These are phyloP conservation scores for Alternaria metachromatica DNA, from an alignment of 2,329 filamentous ascomycete species.

Conservation along the genomic window DNA sequence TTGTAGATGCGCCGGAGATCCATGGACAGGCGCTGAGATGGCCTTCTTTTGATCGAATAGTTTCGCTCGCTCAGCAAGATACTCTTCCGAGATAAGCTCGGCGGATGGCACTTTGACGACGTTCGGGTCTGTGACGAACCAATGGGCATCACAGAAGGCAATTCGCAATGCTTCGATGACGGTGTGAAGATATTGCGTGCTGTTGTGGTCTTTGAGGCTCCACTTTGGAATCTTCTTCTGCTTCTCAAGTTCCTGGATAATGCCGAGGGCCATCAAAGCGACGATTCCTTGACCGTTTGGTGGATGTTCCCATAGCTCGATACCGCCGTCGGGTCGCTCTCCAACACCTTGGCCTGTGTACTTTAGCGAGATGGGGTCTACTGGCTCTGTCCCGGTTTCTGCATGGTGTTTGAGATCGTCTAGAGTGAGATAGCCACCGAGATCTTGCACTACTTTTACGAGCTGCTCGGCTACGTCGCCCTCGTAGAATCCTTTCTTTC, in stretches of 20 bases:
- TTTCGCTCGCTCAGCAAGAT: slow-evolving; percentile 73
- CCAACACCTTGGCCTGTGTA: slow-evolving; percentile 71
- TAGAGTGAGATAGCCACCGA: slow-evolving; percentile 78
- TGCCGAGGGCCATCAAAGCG: slow-evolving; percentile 91
- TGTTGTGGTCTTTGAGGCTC: slow-evolving; percentile 76
- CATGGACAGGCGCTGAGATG: slow-evolving; percentile 66
- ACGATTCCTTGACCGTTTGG: slow-evolving; percentile 97
- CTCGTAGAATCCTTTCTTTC: slow-evolving; percentile 90
- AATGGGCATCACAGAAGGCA: slow-evolving; percentile 85
- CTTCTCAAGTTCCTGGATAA: slow-evolving; percentile 84
- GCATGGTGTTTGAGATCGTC: slow-evolving; percentile 83
- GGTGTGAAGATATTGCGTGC: slow-evolving; percentile 74
- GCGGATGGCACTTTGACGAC: slow-evolving; percentile 72
- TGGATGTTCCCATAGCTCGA: slow-evolving; percentile 95
- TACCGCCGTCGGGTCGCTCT: slow-evolving; percentile 59
- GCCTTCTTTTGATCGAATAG: slow-evolving; percentile 65
- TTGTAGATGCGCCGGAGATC: slow-evolving; percentile 77
- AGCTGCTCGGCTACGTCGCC: slow-evolving; percentile 83
- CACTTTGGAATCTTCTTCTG: slow-evolving; percentile 77
- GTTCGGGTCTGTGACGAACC: slow-evolving; percentile 88
- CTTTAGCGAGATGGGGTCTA: slow-evolving; percentile 82
- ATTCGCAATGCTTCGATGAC: slow-evolving; percentile 88
- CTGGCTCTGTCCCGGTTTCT: slow-evolving; percentile 74
- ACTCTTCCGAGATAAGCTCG: slow-evolving; percentile 72
- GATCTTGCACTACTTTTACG: slow-evolving; percentile 75